Evolutionary conservation across 2,329 filamentous ascomycete genomes (phyloP), one percentile per base, ranked within the genome.

Genomic region (Fusarium falciforme): DNA sequence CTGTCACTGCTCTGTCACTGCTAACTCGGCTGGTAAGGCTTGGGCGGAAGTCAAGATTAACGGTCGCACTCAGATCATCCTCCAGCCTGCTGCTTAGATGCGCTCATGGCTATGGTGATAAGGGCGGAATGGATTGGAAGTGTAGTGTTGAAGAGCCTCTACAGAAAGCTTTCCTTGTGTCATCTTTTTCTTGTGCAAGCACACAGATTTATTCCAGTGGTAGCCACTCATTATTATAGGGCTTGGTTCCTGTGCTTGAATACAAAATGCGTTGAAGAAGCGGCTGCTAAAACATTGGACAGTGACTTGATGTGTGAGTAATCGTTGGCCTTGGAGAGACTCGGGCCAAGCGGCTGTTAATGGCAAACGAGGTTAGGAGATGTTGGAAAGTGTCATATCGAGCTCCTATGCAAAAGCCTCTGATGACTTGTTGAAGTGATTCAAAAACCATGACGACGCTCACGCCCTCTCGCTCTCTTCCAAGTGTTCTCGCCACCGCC

Each of bases 1-100:
- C 62, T 2, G 22, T 66, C 25, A 66, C 38, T 52, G 57, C 2
- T 68, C 62, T 2, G 22, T 66, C 25, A 66, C 38, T 52, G 66
- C 66, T 17, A 64, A 66, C 40, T n/a, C 35, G 0, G 27, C 55
- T 12, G 66, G 66, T 22, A 68, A 59, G 38, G 66, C 66, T n/a
- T 47, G 16, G 11, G 44, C 25, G 6, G 38, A 65, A 33, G 27
- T 57, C 7, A 58, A 61, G 29, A 40, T 69, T 11, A 61, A 35
- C 6, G 67, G 62, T 1, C 35, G 62, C n/a, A 69, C 67, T 33
- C 67, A 69, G n/a, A 49, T 69, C 40, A 66, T 66, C 12, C 52
- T 69, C 5, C 57, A 60, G 17, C 57, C 57, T 9, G n/a, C 36
- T 31, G 57, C 57, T 60, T 60, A 60, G 17, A 16, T 42, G 16